Base-by-base conservation (phyloP, 441 rosid species). In the Populus hybrid region DNA sequence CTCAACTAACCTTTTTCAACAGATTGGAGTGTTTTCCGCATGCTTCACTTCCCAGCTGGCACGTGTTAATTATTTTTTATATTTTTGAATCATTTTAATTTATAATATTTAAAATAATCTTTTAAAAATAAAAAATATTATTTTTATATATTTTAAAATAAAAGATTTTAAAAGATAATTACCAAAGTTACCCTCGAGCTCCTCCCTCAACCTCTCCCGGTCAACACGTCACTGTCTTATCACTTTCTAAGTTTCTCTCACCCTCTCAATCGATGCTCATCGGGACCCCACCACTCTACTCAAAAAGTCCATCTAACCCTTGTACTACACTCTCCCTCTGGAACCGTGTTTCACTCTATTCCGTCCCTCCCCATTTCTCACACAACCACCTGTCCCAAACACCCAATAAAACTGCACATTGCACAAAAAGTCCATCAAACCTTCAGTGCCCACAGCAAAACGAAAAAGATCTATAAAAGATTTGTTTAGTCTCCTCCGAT, bases 161-260 rank as follows among this genome's bases (percentile, higher is more conserved):
- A 24, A 24, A 24, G 24, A 24, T 24, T 24, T 24, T 24, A 24
- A 24, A 24, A 24, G 24, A 24, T 24, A 24, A 24, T 24, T 24
- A 24, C 24, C 24, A 24, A 24, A 24, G 24, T 24, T 24, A 24
- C 24, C 24, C 24, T 24, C 24, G 24, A 24, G 24, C 24, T 24
- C 24, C 24, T 24, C 24, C 24, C 24, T 24, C 24, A 24, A 0
- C 24, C 33, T 14, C 21, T 65, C 75, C 9, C 33, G 72, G 85
- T 80, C 87, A 84, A 77, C 72, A 45, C 77, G 38, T 76, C 69
- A 59, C 75, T 21, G 70, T 78, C 83, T 82, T 66, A 71, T 73
- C 78, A 16, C 82, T 35, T 77, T 64, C 82, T 28, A n/a, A n/a
- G n/a, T n/a, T n/a, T n/a, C 74, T 9, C 28, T 24, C 64, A 69